Base-by-base conservation (phyloP, 2,329 filamentous ascomycete species). In the Colletotrichum cereale region DNA sequence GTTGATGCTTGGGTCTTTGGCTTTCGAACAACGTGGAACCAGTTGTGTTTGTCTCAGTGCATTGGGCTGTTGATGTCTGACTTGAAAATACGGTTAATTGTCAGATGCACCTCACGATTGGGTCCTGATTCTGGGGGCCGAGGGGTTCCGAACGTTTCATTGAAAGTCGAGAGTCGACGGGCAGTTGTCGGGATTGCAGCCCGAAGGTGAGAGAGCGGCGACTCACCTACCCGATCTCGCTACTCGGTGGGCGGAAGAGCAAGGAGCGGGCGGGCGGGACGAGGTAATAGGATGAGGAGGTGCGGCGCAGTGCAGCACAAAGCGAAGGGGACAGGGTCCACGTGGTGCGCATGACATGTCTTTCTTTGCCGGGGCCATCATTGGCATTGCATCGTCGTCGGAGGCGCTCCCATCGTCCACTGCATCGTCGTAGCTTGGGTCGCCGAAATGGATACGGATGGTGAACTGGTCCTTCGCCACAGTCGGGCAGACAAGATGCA, bases 281-380 rank as follows among this genome's bases (percentile, higher is more conserved):
- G 34, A 67, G 55, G 38, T 55, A 38, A 52, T 61, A 12, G 36
- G 56, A 62, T 67, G 64, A 71, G 50, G 29, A 38, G 64, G 57
- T 16, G 48, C 36, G 65, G 47, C 53, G 57, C 47, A 61, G 56
- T 44, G 55, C 57, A 66, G 62, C 67, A 55, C 42, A 66, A 29
- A 52, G 18, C 38, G 47, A 57, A 57, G 57, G 47, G 58, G 67
- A 72, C 69, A 73, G 72, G 72, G 69, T 72, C 72, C 72, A 73
- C 72, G 72, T 73, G 69, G 68, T 73, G 72, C 55, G 69, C 60
- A 64, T 72, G 64, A 66, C 67, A 69, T 63, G 69, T 69, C 29
- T 44, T 40, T 50, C 60, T 71, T 42, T 38, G 36, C 62, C 44
- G 53, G 67, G 62, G 53, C 53, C n/a, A 40, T 69, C n/a, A 34